Evolutionary conservation across 1,284 basidiomycete species (phyloP), one percentile per base, ranked within the genome.

Genomic region (Cerioporus squamosus): DNA sequence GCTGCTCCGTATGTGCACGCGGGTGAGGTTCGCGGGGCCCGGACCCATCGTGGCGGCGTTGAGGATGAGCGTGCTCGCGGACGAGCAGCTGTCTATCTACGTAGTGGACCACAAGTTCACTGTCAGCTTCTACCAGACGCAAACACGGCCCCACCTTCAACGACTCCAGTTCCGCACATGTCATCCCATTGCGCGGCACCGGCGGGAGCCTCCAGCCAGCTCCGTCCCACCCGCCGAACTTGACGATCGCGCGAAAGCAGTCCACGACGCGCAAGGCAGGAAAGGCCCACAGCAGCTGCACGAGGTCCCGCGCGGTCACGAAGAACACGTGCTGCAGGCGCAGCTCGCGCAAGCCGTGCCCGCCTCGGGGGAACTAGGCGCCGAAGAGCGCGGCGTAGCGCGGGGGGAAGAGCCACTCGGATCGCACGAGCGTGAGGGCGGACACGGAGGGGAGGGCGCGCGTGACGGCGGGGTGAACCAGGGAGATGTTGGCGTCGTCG

Each of bases 321-420:
- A 51, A 51, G 24, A 17, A 24, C 24, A 42, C 39, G 4, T 17
- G 23, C 39, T 42, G 39, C 36, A 51, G 49, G 14, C 24, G 22
- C 38, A 51, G 49, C 23, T 20, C 40, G 38, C 17, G 14, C 20
- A 51, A 4, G 17, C 23, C 14, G 8, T 36, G 8, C 26, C 26
- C n/a, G n/a, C n/a, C n/a, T 29, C 5, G 29, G 15, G 36, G 4
- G 49, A 40, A 42, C 14, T 14, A 17, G 15, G 38, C 12, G 17
- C 38, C 49, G 22, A 51, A 23, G 15, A 51, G 9, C 14, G 8
- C 17, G 36, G 29, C 18, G 39, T 51, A 51, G 17, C 24, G 18
- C 10, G 15, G 49, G 4, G 49, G 49, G 31, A 40, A 51, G 5
- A 51, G 49, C 49, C 49, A 51, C 38, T 51, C 49, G 17, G 49